Evolutionary conservation across 2,329 filamentous ascomycete species (phyloP), one percentile per base, ranked within the genome.

Genomic region (Aureobasidium sp.): DNA sequence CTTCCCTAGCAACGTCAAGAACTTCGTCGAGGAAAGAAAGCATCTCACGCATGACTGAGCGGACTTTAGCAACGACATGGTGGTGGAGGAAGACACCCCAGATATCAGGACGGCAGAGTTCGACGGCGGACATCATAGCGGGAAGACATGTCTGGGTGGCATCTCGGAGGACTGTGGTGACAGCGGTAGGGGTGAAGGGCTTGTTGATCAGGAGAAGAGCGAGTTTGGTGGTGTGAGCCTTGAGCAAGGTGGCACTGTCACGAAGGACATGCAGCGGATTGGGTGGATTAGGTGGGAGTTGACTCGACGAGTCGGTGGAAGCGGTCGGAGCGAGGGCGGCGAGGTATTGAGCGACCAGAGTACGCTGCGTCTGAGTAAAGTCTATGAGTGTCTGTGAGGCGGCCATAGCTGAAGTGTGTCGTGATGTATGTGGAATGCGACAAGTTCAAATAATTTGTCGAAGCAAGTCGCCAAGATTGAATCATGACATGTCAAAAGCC

Each of bases 201-300:
- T 90, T 83, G 69, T 90, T 96, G 69, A 95, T 88, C 1, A 94
- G 83, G 13, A 97, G 82, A 0, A 97, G 85, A 0, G 90, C 93
- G 30, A 97, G 81, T 65, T 96, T 96, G 5, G 91, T 96, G 1
- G 87, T 84, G 71, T 97, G 91, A 0, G 91, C 90, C 71, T 85
- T 86, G 63, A 96, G 84, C 5, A 95, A 80, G 30, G 81, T 83
- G 0, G 90, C 83, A 0, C 89, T 82, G 68, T 92, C 87, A 67
- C 83, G 82, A 37, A 92, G 84, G 62, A 93, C 81, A 14, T 84
- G 76, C 29, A 96, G 81, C 11, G 85, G 79, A 65, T 88, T 70
- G 3, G 71, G 71, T 74, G 70, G 66, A 69, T 74, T 60, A 64
- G 67, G 51, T 67, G 73, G 62, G 9, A 64, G 64, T 30, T 32